Conservation (phyloP, 345 rosid genomes). For the Xanthoceras sorbifolium region DNA sequence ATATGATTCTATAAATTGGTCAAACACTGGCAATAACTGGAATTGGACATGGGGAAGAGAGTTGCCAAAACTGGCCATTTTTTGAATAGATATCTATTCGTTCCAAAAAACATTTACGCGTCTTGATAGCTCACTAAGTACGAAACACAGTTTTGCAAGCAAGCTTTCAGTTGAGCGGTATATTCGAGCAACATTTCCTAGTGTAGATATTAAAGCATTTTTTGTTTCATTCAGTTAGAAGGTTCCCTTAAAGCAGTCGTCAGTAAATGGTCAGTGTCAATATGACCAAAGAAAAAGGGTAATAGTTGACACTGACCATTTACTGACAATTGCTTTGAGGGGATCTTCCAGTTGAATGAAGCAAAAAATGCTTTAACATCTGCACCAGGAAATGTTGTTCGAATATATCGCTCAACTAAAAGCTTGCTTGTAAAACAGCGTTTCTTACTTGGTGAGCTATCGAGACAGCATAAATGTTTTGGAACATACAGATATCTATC, state of each 20-base stretch:
- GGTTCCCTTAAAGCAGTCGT: conserved; percentile 40
- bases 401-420: no score
- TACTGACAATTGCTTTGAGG: no score
- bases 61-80: conserved; percentile 37
- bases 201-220: conserved; percentile 53
- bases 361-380: no score
- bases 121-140: background rate
- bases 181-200: conserved; percentile 47
- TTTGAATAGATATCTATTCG: conserved; percentile 66
- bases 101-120: conserved; percentile 50
- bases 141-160: conserved; percentile 44
- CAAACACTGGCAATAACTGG: conserved; percentile 64
- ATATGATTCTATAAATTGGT: conserved; percentile 71
- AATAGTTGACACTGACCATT: no score
- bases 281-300: no score
- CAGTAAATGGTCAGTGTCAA: conserved; percentile 46
- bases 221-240: conserved; percentile 74
- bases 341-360: no score
- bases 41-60: conserved; percentile 69
- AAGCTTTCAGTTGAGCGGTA: conserved; percentile 51
- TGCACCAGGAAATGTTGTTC: no score
- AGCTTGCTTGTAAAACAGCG: no score
- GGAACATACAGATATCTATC: no score
- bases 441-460: no score
- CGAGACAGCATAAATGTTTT: no score